These are phyloP conservation scores for Gossypium anomalum DNA, from an alignment of 345 rosid species.

Conservation along the genomic window DNA sequence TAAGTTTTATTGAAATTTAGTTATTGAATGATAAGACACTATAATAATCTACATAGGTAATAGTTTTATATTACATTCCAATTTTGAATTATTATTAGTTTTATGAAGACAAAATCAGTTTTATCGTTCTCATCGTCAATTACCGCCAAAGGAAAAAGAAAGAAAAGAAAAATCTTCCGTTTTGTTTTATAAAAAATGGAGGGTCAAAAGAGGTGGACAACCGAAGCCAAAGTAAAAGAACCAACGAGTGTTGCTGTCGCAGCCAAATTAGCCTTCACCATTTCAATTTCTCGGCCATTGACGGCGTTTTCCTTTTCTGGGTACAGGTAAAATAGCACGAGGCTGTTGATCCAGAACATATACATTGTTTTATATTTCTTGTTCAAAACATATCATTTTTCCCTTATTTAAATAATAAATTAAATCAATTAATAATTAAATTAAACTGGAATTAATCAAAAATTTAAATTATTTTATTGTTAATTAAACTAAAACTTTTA, in stretches of 20 bases:
- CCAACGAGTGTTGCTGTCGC: background rate
- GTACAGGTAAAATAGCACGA: constrained; percentile 11
- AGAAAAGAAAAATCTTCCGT: background rate
- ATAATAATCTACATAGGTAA: no score
- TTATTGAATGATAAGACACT: no score
- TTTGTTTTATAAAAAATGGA: background rate
- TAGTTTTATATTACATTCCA: background rate
- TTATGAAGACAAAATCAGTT: no score
- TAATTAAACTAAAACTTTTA: no score
- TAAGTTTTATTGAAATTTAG: no score
- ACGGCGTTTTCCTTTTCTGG: background rate
- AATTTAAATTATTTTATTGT: no score
- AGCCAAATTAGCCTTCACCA: background rate
- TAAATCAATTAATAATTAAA: no score
- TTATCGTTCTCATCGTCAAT: no score
- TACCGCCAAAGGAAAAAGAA: no score
- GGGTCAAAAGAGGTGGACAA: constrained; percentile 17
- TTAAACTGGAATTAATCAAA: no score
- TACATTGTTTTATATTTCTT: background rate
- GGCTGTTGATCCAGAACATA: background rate
- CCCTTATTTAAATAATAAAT: no score
- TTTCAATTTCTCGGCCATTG: constrained; percentile 14
- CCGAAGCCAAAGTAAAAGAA: background rate
- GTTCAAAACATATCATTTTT: no score
- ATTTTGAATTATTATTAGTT: background rate